Conservation (phyloP, 306 rosid species). For the Vigna trinervia region DNA sequence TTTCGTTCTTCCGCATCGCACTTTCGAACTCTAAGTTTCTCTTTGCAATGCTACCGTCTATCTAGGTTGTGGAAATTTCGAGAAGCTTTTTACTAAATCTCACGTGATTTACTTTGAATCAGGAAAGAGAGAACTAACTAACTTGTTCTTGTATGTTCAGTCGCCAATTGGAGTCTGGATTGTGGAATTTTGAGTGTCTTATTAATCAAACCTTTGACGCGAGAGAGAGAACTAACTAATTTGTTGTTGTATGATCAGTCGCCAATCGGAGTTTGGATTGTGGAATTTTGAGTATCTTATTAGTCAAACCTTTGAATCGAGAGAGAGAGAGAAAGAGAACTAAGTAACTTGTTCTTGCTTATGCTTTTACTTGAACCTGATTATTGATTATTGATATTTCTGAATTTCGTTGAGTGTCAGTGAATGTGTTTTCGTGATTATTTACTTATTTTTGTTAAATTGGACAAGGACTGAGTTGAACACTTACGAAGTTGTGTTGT, state of each 20-base stretch:
- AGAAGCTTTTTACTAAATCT: conserved; percentile 2
- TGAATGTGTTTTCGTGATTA: conserved; percentile 33
- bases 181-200: neutral
- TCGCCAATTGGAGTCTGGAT: neutral
- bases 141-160: neutral
- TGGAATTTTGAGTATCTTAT: conserved; percentile 3
- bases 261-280: neutral
- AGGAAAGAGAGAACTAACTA: neutral
- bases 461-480: neutral
- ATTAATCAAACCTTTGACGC: neutral
- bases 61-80: neutral
- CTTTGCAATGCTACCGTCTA: neutral
- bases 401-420: conserved; percentile 4
- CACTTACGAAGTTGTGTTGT: conserved; percentile 10
- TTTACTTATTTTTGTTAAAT: neutral
- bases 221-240: neutral
- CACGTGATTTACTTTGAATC: neutral
- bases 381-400: neutral
- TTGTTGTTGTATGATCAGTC: neutral
- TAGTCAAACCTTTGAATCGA: neutral
- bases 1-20: conserved; percentile 20
- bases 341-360: neutral
- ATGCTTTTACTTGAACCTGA: neutral
- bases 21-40: neutral
- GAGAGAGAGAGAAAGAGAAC: neutral